Evolutionary conservation across 2,329 filamentous ascomycete genomes (phyloP), one percentile per base, ranked within the genome.

Genomic region (Didymosphaeria variabile): DNA sequence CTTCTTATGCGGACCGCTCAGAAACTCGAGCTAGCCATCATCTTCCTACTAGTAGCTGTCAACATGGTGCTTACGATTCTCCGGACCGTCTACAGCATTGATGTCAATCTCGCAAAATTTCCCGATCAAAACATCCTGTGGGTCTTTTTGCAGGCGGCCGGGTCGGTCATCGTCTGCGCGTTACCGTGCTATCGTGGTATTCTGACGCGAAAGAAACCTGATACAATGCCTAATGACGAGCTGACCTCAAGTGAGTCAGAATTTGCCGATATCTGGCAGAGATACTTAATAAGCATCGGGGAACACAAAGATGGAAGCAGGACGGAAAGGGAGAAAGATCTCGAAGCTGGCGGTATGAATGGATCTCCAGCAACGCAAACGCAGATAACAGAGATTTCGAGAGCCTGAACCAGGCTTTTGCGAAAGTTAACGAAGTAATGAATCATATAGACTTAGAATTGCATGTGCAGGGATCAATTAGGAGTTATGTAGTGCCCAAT

Each of bases 91-190:
- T 62, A 58, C 49, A 58, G 53, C 9, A 23, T 55, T 15, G 26
- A 34, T 17, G 21, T 45, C 9, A 34, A 45, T 17, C 55, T 57
- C 5, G 12, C 47, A 31, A 49, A 32, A 21, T 54, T 47, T 32
- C 49, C 40, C 1, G 57, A 59, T 32, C 40, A 42, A 38, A 56
- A 62, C n/a, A 19, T 51, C n/a, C 17, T 66, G 7, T 64, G 64
- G 64, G 21, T 19, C 12, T 45, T 64, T 17, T 42, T 62, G 15
- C 57, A 64, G 17, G 45, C 62, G 4, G 61, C 50, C 5, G 60
- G 60, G 34, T 50, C 57, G 5, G 61, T 66, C 38, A 64, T 62
- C 12, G 59, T 66, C 10, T 64, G 62, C 47, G 62, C 64, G 32
- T 21, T 64, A 13, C 62, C 64, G 7, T 55, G 53, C 38, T 66